Base-by-base conservation (phyloP, 805 yeast genomes). In the Blastobotrys parvus region DNA sequence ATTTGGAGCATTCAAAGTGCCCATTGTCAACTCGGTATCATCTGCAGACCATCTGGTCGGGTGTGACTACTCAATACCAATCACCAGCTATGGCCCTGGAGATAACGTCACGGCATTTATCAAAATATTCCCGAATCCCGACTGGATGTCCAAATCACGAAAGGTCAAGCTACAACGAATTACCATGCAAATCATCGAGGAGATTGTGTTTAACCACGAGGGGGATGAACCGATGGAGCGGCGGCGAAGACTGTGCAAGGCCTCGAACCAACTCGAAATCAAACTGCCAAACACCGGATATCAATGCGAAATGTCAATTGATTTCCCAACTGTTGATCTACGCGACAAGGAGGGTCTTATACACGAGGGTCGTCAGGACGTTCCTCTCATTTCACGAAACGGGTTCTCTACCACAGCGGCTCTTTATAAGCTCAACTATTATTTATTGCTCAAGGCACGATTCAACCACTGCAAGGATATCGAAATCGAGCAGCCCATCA, bases 61-160 rank as follows among this genome's bases (percentile, higher is more conserved):
- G 6, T 47, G 65, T 8, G 60, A 61, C 25, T 61, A 58, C 43
- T 48, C 58, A 11, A 42, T 64, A 3, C 61, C 64, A 1, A 46
- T 54, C 7, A 50, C 66, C 1, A 62, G 68, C 2, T 65, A 53
- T 40, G 71, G 71, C 3, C 71, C 70, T 2, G 56, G 63, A 7
- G 71, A 67, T 43, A 42, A 43, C 13, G 43, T 67, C 1, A 46
- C 48, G 3, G 56, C 61, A n/a, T 49, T 45, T 33, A 36, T 64
- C 38, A 56, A 53, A 23, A 49, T 64, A 2, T 38, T 45, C n/a
- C 62, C 66, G 11, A 67, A 67, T 41, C 57, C 54, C 3, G 71
- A 65, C 47, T 56, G 63, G 59, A 44, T 46, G 10, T 44, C 57
- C n/a, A 59, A 60, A 47, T 54, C 68, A 4, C 52, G 54, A 35